A percentile compares a stretch with the other conserved stretches of the same genome.
These are phyloP conservation scores for Chromosphaera perkinsii DNA, from an alignment of 208 protist species.

Conservation along the genomic window DNA sequence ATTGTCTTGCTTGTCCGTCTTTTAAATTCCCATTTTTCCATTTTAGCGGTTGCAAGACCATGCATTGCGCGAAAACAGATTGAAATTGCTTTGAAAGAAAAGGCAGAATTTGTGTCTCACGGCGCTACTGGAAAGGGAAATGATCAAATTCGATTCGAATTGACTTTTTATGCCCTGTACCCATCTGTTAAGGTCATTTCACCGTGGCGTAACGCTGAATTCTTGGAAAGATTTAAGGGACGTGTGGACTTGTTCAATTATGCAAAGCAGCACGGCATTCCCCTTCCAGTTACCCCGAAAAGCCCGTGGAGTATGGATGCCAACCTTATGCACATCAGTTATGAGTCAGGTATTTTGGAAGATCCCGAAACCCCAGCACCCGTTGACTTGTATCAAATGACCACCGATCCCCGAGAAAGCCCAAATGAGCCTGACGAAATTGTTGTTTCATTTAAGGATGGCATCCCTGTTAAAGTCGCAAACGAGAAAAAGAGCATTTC, in stretches of 20 bases:
- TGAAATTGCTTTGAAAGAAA: conserved; percentile 39
- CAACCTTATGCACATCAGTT: conserved; percentile 43
- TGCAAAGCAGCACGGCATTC: conserved; percentile 44
- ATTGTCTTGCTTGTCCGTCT: neutral
- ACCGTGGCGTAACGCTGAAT: conserved; percentile 45
- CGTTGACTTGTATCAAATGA: conserved; percentile 11
- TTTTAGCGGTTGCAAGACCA: neutral
- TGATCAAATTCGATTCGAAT: conserved; percentile 63
- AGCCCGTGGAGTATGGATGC: conserved; percentile 31
- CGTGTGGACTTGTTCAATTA: conserved; percentile 42
- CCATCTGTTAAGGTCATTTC: conserved; percentile 54
- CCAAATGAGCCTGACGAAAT: neutral
- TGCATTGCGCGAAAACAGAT: conserved; percentile 22
- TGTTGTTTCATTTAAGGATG: neutral
- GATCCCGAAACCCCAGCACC: conserved; percentile 7
- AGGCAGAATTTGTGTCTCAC: conserved; percentile 43
- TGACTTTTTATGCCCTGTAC: conserved; percentile 42
- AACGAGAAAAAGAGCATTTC: neutral
- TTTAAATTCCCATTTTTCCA: too few relatives aligned
- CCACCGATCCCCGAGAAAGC: neutral
- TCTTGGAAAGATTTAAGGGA: conserved; percentile 43
- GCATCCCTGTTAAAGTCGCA: neutral
- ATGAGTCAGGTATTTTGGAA: conserved; percentile 27
- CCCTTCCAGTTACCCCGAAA: conserved; percentile 20
- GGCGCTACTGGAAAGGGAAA: conserved; percentile 63